Conservation (phyloP, 1,284 basidiomycete species). For the Boletellus deceptivus region DNA sequence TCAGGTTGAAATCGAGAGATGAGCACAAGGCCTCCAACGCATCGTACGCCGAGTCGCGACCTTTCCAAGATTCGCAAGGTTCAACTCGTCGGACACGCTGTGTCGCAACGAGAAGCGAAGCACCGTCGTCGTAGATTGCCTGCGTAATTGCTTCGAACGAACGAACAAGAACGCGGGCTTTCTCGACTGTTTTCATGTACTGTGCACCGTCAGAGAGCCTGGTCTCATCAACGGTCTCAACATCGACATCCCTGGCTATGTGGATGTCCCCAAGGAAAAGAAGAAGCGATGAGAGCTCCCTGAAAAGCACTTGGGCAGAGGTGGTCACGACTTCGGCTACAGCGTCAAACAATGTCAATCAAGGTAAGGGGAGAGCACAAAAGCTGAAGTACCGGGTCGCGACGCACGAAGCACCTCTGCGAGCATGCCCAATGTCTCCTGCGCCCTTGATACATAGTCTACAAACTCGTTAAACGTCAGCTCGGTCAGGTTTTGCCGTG, state of each 20-base stretch:
- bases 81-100: conserved; percentile 36
- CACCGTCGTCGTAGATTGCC: conserved; percentile 50
- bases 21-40: conserved; percentile 31
- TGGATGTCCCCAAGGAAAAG: conserved; percentile 47
- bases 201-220: conserved; percentile 30
- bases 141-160: conserved; percentile 50
- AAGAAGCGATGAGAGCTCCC: conserved; percentile 45
- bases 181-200: conserved; percentile 45
- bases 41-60: conserved; percentile 28
- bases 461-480: conserved; percentile 27
- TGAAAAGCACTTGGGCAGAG: conserved; percentile 33
- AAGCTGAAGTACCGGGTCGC: conserved; percentile 19
- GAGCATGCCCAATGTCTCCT: conserved; percentile 19
- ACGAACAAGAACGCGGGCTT: conserved; percentile 47
- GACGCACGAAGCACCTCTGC: conserved; percentile 21
- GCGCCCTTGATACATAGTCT: conserved; percentile 14
- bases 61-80: conserved; percentile 28
- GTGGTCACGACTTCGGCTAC: conserved; percentile 21
- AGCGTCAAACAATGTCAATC: conserved; percentile 7
- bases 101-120: conserved; percentile 41
- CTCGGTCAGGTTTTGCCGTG: conserved; percentile 24
- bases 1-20: conserved; percentile 37
- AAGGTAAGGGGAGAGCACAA: background rate
- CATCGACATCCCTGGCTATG: conserved; percentile 49
- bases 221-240: conserved; percentile 44